These are phyloP conservation scores for Sphaerobolus stellatus DNA, from an alignment of 1,284 basidiomycete species.

Conservation along the genomic window DNA sequence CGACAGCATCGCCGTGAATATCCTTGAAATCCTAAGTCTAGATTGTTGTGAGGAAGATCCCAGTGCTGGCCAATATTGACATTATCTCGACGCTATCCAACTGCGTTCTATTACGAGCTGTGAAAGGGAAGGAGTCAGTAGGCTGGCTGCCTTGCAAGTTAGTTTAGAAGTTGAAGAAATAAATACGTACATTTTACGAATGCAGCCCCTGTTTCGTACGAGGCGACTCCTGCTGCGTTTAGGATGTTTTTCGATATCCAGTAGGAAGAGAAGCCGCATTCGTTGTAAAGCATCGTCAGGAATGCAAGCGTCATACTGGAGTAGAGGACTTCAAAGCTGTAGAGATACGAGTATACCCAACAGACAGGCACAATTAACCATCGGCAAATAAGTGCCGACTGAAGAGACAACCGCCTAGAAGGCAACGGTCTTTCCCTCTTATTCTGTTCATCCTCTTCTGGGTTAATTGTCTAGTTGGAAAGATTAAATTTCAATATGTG, in stretches of 20 bases:
- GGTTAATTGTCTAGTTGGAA: slow-evolving; percentile 41
- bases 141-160: too few relatives aligned
- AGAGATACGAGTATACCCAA: slow-evolving; percentile 30
- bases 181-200: slow-evolving; percentile 33
- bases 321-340: slow-evolving; percentile 28
- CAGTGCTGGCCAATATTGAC: slow-evolving; percentile 28
- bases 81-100: slow-evolving; percentile 18
- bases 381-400: slow-evolving; percentile 32
- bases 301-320: slow-evolving; percentile 33
- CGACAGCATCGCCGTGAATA: slow-evolving; percentile 35
- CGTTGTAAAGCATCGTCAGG: slow-evolving; percentile 38
- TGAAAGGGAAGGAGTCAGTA: too few relatives aligned
- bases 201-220: slow-evolving; percentile 39
- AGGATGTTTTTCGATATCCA: slow-evolving; percentile 39
- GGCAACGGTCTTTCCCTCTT: slow-evolving; percentile 47
- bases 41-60: slow-evolving; percentile 36
- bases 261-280: slow-evolving; percentile 32
- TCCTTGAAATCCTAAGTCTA: slow-evolving; percentile 46
- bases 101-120: slow-evolving; percentile 6
- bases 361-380: slow-evolving; percentile 37
- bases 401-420: slow-evolving; percentile 37
- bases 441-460: slow-evolving; percentile 43
- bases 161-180: too few relatives aligned
- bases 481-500: slow-evolving; percentile 43
- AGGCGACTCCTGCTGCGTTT: slow-evolving; percentile 38